These are phyloP conservation scores for Botrytis aclada DNA, from an alignment of 2,329 filamentous ascomycete species.

Conservation along the genomic window DNA sequence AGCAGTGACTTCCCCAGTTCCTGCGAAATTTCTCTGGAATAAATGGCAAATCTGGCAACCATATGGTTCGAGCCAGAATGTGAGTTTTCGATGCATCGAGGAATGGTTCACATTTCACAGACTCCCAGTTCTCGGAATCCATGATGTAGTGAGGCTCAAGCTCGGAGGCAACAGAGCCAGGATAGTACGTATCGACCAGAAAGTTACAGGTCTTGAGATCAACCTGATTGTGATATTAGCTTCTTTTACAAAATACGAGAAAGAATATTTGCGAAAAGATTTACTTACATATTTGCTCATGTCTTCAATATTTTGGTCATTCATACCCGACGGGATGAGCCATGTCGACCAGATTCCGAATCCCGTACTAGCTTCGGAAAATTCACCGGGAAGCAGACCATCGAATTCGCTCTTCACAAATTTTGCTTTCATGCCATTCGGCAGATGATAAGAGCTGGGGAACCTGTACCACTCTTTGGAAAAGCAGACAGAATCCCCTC, in stretches of 20 bases:
- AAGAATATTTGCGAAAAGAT: background rate
- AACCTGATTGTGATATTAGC: conserved; percentile 42
- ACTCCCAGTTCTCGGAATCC: conserved; percentile 73
- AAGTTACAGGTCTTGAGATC: conserved; percentile 75
- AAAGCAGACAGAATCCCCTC: conserved; percentile 75
- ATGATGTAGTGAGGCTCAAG: conserved; percentile 79
- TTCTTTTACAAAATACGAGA: too few species aligned
- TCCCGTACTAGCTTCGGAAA: conserved; percentile 67
- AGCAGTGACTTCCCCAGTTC: conserved; percentile 85
- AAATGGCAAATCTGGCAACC: conserved; percentile 70
- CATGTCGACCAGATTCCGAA: conserved; percentile 75
- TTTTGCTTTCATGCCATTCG: conserved; percentile 76
- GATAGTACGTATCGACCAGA: conserved; percentile 82
- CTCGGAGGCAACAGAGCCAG: conserved; percentile 54
- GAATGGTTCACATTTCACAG: conserved; percentile 72
- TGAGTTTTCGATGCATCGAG: conserved; percentile 75
- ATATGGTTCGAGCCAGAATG: conserved; percentile 71
- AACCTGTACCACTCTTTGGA: conserved; percentile 99
- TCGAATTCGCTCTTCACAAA: conserved; percentile 89
- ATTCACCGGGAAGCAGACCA: conserved; percentile 86
- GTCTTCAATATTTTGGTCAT: conserved; percentile 87
- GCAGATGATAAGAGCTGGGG: conserved; percentile 87
- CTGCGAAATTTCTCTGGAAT: conserved; percentile 68
- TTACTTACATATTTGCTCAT: conserved; percentile 72
- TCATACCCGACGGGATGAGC: conserved; percentile 79